These are phyloP conservation scores for Royoungia palumana DNA, from an alignment of 768 basidiomycete species.

Conservation along the genomic window DNA sequence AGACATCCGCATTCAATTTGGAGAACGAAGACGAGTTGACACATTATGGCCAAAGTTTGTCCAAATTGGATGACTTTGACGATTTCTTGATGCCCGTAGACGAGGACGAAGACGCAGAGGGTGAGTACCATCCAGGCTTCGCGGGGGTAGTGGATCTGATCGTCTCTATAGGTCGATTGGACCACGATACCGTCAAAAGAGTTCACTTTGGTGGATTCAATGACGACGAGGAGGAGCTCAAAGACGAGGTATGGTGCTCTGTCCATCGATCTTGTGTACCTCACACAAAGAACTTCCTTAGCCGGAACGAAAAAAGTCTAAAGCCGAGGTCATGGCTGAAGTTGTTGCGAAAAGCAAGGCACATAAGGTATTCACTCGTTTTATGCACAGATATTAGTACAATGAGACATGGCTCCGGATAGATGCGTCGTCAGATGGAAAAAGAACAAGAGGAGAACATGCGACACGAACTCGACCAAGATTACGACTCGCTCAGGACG, in stretches of 20 bases:
- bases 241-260: constrained; percentile 43
- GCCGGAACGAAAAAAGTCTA: constrained; percentile 84
- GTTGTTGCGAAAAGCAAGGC: constrained; percentile 97
- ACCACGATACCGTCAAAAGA: constrained; percentile 58
- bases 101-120: constrained; percentile 50
- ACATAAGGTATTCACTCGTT: constrained; percentile 63
- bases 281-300: constrained; percentile 28
- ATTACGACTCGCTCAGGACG: constrained; percentile 76
- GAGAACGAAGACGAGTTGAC: constrained; percentile 91
- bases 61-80: constrained; percentile 82
- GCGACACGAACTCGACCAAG: constrained; percentile 84
- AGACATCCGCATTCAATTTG: constrained; percentile 79
- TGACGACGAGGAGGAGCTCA: constrained; percentile 56
- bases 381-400: background rate
- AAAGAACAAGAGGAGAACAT: constrained; percentile 81
- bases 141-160: background rate
- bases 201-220: constrained; percentile 87
- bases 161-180: constrained; percentile 55
- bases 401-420: background rate
- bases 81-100: constrained; percentile 52
- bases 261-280: background rate
- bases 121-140: constrained; percentile 26
- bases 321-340: constrained; percentile 97
- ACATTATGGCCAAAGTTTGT: constrained; percentile 86
- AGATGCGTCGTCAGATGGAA: constrained; percentile 88